Base-by-base conservation (phyloP, 1,284 basidiomycete species). In the Jaminaea rosea region DNA sequence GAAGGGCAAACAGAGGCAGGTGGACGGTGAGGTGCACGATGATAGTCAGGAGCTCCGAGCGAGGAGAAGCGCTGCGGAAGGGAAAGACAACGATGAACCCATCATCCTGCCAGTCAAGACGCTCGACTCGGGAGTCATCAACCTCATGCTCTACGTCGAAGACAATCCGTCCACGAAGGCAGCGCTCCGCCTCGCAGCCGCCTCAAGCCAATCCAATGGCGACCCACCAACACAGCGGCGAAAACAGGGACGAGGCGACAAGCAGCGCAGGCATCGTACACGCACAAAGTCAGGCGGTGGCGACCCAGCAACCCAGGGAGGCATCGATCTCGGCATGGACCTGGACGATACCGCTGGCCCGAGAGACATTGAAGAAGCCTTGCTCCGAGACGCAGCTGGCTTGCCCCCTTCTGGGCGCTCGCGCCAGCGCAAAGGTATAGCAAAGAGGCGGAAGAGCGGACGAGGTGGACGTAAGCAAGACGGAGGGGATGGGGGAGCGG, bases 91-190 rank as follows among this genome's bases (percentile, higher is more conserved):
- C n/a, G n/a, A n/a, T n/a, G n/a, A n/a, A n/a, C 19, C 39, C 7
- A 42, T 19, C n/a, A 44, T 53, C 9, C 17, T 53, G 45, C 51
- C 51, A 19, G 36, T 53, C 26, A 53, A 53, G 46, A 50, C 36
- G 26, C 36, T 53, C 27, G 51, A 53, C 32, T 51, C 47, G 1
- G 51, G 51, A 15, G 51, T 53, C n/a, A 53, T 53, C 31, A 53
- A 53, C 21, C 49, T 50, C 11, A 53, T 52, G 49, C 46, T 53
- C 21, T 53, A 53, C 26, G 51, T 53, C 13, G 51, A 53, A 52
- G 51, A 53, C 23, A 31, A 53, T 28, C 51, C 51, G 3, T 11
- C 34, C 2, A 32, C 48, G n/a, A 53, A 53, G 31, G 19, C 39
- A 11, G 24, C 15, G 19, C 39, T 42, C 5, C 39, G 39, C 24